These are phyloP conservation scores for Trypanosoma theileri DNA, from an alignment of 208 protist genomes.

Conservation along the genomic window DNA sequence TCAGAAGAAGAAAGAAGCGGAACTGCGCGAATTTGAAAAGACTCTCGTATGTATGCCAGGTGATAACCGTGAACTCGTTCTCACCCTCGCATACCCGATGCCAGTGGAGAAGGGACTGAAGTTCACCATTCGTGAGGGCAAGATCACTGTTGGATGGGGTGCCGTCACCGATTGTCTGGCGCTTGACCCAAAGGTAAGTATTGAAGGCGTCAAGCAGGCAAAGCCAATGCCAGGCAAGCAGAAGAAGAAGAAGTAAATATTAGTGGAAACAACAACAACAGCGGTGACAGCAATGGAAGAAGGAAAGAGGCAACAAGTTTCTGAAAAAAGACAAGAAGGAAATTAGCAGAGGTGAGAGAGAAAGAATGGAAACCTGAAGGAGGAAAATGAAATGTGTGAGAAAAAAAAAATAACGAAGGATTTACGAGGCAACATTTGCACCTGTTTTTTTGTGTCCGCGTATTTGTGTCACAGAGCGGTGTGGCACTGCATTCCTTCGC, in stretches of 20 bases:
- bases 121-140: conserved; percentile 98
- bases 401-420: neutral
- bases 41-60: conserved; percentile 98
- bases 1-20: conserved; percentile 79
- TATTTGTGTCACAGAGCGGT: too few species aligned
- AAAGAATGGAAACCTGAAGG: neutral
- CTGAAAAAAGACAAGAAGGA: conserved; percentile 7
- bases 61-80: conserved; percentile 94
- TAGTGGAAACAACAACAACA: conserved; percentile 10
- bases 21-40: conserved; percentile 82
- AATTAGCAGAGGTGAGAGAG: neutral
- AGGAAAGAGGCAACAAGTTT: conserved; percentile 7
- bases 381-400: neutral
- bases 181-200: conserved; percentile 86
- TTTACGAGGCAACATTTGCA: neutral
- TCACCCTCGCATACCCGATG: conserved; percentile 94
- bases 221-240: conserved; percentile 28
- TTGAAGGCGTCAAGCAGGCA: conserved; percentile 61
- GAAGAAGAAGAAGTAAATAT: conserved; percentile 37
- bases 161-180: conserved; percentile 94
- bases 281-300: neutral
- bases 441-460: neutral
- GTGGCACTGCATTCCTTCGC: neutral
- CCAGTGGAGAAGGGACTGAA: conserved; percentile 94
- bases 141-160: conserved; percentile 98